phyloP scores from a whole-genome alignment of 768 basidiomycete species.

The Leccinum subgranulosum region DNA sequence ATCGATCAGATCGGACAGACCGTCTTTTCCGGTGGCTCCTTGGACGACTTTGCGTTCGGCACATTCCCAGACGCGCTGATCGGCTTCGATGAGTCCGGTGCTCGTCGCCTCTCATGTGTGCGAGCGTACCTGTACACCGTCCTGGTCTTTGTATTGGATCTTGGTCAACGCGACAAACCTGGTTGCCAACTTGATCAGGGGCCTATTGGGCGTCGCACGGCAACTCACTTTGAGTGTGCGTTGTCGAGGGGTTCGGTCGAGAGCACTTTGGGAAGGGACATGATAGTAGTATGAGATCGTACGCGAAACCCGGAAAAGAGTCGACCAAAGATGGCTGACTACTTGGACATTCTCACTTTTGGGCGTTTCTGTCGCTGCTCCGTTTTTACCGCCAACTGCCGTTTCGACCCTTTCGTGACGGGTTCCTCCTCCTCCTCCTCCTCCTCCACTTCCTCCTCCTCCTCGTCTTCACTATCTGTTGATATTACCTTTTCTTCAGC shows the following conservation, averaged over 20 bases:
- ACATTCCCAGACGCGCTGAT: conserved; percentile 82
- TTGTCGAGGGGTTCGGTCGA: conserved; percentile 49
- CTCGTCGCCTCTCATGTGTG: neutral
- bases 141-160: conserved; percentile 75
- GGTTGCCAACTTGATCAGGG: conserved; percentile 1
- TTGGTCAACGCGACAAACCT: conserved; percentile 88
- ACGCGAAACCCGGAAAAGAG: neutral
- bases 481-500: neutral
- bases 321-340: conserved; percentile 4
- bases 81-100: neutral
- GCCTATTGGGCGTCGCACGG: neutral
- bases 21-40: conserved; percentile 75
- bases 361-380: conserved; percentile 20
- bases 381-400: conserved; percentile 4
- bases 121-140: conserved; percentile 60
- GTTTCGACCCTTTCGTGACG: conserved; percentile 7
- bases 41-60: conserved; percentile 85
- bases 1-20: conserved; percentile 34
- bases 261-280: conserved; percentile 49
- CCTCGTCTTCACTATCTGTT: neutral
- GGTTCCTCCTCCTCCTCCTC: neutral
- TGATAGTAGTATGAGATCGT: conserved; percentile 12
- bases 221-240: conserved; percentile 58
- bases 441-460: neutral
- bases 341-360: neutral